A percentile compares a stretch with the other conserved stretches of the same genome.
These are phyloP conservation scores for Verbena officinalis DNA, from an alignment of 257 asterid genomes.

Conservation along the genomic window DNA sequence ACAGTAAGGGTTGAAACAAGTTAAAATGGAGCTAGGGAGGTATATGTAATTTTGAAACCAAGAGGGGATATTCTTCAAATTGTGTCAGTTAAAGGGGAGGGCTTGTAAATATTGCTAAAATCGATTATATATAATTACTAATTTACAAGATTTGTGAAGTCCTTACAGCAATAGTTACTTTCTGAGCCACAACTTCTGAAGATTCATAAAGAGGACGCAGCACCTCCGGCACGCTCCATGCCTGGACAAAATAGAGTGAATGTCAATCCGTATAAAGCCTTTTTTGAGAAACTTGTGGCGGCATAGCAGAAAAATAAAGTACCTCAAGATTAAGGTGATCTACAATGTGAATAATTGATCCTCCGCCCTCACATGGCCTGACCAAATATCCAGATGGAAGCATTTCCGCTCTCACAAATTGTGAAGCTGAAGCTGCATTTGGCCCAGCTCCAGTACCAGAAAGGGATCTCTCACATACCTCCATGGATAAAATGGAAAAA, in stretches of 20 bases:
- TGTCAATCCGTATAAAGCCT: constrained; percentile 2
- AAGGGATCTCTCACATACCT: constrained; percentile 95
- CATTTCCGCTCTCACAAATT: constrained; percentile 87
- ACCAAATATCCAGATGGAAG: constrained; percentile 92
- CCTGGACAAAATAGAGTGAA: constrained; percentile 45
- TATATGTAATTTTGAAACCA: too few species aligned
- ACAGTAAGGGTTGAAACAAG: too few species aligned
- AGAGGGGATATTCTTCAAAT: too few species aligned
- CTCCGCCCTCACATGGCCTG: constrained; percentile 96
- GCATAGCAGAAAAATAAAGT: not conserved
- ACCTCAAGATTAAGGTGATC: constrained; percentile 95
- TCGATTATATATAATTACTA: not conserved
- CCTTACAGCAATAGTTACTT: constrained; percentile 87
- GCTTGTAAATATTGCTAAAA: too few species aligned
- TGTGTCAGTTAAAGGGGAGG: too few species aligned
- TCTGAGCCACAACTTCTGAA: constrained; percentile 84
- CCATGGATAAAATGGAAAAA: constrained; percentile 27
- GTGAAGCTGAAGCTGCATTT: constrained; percentile 69
- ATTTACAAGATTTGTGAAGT: not conserved
- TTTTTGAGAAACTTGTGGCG: not conserved
- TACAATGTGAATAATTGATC: constrained; percentile 93
- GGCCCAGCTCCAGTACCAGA: constrained; percentile 95
- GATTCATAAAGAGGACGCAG: constrained; percentile 96
- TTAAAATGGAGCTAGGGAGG: too few species aligned
- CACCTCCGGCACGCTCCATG: constrained; percentile 98